These are phyloP conservation scores for Avena insularis DNA, from an alignment of 176 grass and related monocot genomes.

Conservation along the genomic window DNA sequence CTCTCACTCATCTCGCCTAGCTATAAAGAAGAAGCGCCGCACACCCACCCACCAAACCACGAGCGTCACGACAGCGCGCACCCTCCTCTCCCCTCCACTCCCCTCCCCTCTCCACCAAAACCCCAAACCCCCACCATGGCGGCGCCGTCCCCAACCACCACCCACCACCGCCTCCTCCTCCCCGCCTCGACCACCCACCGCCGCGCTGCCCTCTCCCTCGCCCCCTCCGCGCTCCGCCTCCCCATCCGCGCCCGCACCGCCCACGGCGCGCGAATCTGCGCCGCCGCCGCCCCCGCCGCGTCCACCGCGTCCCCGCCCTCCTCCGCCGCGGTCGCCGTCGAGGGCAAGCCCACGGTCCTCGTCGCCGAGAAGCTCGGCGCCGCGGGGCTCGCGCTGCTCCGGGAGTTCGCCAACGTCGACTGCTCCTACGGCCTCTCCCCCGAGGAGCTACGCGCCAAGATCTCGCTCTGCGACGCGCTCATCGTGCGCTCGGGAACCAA, in stretches of 20 bases:
- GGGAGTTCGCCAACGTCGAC: conserved; percentile 83
- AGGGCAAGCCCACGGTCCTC: conserved; percentile 69
- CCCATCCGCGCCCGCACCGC: conserved; percentile 17
- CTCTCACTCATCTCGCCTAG: too few species aligned
- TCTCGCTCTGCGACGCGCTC: conserved; percentile 84
- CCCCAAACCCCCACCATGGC: conserved; percentile 50
- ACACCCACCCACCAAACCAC: not conserved
- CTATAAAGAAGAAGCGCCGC: conserved; percentile 41
- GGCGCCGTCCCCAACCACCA: conserved; percentile 51
- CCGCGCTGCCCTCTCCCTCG: conserved; percentile 5
- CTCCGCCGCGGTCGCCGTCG: not conserved
- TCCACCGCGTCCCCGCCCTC: conserved; percentile 32
- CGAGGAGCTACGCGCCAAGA: conserved; percentile 88
- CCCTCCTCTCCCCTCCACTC: too few species aligned
- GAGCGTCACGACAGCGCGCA: not conserved
- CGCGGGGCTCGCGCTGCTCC: conserved; percentile 64
- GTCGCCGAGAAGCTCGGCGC: conserved; percentile 90
- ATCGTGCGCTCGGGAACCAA: conserved; percentile 83
- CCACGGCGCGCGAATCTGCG: conserved; percentile 37
- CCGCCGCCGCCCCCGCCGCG: conserved; percentile 2
- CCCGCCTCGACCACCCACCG: conserved; percentile 1
- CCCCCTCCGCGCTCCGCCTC: conserved; percentile 38
- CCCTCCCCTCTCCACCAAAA: not conserved
- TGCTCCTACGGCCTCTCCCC: conserved; percentile 85
- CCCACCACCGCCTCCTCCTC: conserved; percentile 34